These are phyloP conservation scores for Penicillium flavigenum DNA, from an alignment of 495 filamentous ascomycete species.

Conservation along the genomic window DNA sequence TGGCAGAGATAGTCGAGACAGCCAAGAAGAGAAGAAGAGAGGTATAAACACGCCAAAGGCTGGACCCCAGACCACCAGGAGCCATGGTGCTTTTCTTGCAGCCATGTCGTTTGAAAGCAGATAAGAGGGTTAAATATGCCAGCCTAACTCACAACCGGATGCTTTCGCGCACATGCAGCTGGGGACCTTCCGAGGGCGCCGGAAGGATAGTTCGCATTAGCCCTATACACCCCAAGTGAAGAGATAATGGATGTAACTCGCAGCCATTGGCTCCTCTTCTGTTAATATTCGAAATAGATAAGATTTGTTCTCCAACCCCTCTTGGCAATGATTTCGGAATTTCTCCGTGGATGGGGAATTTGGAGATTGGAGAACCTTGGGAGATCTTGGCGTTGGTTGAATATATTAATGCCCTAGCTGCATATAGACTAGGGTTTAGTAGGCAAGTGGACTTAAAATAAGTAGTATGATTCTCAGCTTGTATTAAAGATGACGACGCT, in stretches of 20 bases:
- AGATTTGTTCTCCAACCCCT: background rate
- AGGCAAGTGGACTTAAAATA: no score
- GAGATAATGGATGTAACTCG: background rate
- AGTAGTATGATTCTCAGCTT: background rate
- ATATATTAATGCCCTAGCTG: no score
- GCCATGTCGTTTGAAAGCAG: background rate
- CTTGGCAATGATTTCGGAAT: background rate
- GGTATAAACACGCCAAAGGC: background rate
- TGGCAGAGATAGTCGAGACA: slow-evolving; percentile 8
- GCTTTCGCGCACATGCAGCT: background rate
- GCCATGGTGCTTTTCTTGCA: background rate
- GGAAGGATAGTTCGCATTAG: background rate
- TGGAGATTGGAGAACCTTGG: no score
- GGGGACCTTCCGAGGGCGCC: background rate
- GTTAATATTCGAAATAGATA: background rate
- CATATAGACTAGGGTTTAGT: no score
- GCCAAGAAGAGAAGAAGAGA: background rate
- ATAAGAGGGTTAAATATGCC: background rate
- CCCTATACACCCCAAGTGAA: background rate
- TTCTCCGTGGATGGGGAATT: background rate
- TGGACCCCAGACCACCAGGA: background rate
- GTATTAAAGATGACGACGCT: background rate
- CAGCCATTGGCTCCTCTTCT: background rate
- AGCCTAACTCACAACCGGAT: background rate
- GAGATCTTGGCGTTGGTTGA: no score